These are phyloP conservation scores for Avena insularis DNA, from an alignment of 176 grass and related monocot genomes.

Conservation along the genomic window DNA sequence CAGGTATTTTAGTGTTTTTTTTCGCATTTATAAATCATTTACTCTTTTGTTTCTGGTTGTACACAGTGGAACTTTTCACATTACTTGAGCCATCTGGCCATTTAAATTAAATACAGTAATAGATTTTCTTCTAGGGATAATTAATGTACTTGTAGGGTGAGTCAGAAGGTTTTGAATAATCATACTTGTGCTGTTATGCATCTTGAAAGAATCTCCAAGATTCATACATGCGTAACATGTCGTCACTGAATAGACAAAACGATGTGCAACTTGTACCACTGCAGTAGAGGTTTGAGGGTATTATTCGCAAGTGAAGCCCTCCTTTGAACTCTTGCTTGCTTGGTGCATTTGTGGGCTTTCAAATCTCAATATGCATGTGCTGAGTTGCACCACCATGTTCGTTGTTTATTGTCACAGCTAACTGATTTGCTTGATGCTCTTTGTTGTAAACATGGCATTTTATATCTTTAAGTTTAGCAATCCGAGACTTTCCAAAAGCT, in stretches of 20 bases:
- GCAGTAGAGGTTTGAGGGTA: conserved; percentile 30
- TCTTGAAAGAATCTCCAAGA: background rate
- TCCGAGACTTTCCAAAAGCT: background rate
- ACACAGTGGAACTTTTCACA: conserved; percentile 6
- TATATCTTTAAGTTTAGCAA: background rate
- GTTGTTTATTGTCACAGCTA: conserved; percentile 6
- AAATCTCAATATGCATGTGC: conserved; percentile 13
- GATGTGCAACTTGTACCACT: conserved; percentile 4
- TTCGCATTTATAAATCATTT: background rate
- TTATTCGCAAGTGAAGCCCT: background rate
- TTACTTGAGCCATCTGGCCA: background rate
- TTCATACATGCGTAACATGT: background rate
- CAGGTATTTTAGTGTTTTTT: conserved; percentile 56
- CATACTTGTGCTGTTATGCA: conserved; percentile 13
- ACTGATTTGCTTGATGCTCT: background rate
- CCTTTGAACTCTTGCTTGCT: conserved; percentile 22
- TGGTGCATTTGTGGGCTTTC: background rate
- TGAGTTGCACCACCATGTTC: conserved; percentile 26
- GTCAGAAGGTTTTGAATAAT: conserved; percentile 16
- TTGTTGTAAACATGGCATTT: conserved; percentile 7
- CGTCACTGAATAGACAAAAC: background rate
- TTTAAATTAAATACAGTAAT: background rate
- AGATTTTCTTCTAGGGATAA: conserved; percentile 19
- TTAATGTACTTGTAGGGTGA: conserved; percentile 8
- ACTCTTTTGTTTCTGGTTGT: conserved; percentile 17